phyloP scores from a whole-genome alignment of 2,329 filamentous ascomycete genomes.

The Fusarium praegraminearum region DNA sequence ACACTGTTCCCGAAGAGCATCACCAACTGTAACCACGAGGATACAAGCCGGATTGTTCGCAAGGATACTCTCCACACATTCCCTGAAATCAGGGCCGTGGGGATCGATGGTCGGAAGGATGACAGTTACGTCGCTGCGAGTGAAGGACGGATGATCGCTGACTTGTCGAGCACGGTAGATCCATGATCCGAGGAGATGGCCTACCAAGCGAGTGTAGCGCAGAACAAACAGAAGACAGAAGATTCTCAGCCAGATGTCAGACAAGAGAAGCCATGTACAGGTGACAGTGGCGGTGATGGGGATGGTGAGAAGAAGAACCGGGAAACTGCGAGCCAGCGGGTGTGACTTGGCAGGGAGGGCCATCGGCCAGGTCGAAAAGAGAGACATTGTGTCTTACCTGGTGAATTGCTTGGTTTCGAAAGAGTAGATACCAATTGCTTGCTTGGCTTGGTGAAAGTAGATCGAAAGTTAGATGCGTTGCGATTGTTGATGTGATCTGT shows the following conservation, averaged over 20 bases:
- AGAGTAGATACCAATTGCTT: too few species aligned
- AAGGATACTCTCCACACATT: slow-evolving; percentile 57
- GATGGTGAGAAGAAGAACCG: slow-evolving; percentile 6
- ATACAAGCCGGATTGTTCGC: slow-evolving; percentile 54
- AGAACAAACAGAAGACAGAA: slow-evolving; percentile 50
- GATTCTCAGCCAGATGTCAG: slow-evolving; percentile 29
- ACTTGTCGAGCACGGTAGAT: slow-evolving; percentile 54
- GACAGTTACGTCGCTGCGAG: slow-evolving; percentile 59
- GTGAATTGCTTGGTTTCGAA: neutral
- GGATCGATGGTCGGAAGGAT: slow-evolving; percentile 66
- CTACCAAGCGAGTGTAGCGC: slow-evolving; percentile 60
- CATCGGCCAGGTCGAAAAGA: neutral
- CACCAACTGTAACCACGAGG: slow-evolving; percentile 61
- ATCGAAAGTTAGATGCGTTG: neutral
- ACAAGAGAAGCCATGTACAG: slow-evolving; percentile 27
- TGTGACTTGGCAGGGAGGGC: neutral
- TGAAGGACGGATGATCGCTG: slow-evolving; percentile 48
- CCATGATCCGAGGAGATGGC: slow-evolving; percentile 57
- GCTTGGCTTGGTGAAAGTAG: too few species aligned
- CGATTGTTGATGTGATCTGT: neutral
- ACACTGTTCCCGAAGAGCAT: slow-evolving; percentile 41
- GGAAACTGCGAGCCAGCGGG: slow-evolving; percentile 4
- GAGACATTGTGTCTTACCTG: slow-evolving; percentile 4
- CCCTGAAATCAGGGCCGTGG: slow-evolving; percentile 53
- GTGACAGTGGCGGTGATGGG: neutral